Evolutionary conservation across 352 stramenopile species (phyloP).

Genomic region (Phytophthora pinifolia): DNA sequence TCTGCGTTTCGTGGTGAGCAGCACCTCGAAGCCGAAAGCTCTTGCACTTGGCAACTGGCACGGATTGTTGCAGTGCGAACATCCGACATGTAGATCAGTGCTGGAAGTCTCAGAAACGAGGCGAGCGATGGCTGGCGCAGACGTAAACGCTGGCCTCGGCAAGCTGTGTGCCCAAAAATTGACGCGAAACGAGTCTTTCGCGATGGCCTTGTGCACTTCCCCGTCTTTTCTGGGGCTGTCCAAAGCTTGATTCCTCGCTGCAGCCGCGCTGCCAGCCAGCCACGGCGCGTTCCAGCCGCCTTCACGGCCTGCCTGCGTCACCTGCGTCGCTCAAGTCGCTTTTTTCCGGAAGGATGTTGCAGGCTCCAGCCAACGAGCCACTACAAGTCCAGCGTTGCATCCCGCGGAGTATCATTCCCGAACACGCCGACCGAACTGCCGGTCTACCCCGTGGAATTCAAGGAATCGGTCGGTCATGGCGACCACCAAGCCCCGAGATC

Average conservation of each 20-base stretch:
- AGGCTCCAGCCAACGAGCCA: neutral
- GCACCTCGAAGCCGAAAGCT: constrained; percentile 3
- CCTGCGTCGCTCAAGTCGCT: constrained; percentile 25
- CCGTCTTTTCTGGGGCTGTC: constrained; percentile 16
- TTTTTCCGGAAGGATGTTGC: constrained; percentile 26
- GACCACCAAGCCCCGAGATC: constrained; percentile 13
- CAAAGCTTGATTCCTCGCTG: constrained; percentile 19
- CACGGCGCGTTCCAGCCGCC: constrained; percentile 20
- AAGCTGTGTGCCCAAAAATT: constrained; percentile 16
- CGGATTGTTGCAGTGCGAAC: neutral
- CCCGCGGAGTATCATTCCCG: constrained; percentile 21
- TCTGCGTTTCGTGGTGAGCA: constrained; percentile 16
- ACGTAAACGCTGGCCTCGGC: constrained; percentile 27
- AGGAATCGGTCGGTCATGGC: constrained; percentile 15
- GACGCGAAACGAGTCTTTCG: constrained; percentile 11
- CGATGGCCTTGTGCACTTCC: constrained; percentile 4
- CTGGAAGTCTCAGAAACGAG: constrained; percentile 24
- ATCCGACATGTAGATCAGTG: constrained; percentile 28
- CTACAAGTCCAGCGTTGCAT: constrained; percentile 1
- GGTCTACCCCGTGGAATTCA: constrained; percentile 23
- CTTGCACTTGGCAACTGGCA: neutral
- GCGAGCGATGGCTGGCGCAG: constrained; percentile 24
- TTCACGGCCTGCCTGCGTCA: constrained; percentile 26
- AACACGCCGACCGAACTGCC: constrained; percentile 28
- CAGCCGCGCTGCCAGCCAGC: constrained; percentile 15